Conservation (phyloP, 768 basidiomycete species). For the Kwoniella shandongensis region DNA sequence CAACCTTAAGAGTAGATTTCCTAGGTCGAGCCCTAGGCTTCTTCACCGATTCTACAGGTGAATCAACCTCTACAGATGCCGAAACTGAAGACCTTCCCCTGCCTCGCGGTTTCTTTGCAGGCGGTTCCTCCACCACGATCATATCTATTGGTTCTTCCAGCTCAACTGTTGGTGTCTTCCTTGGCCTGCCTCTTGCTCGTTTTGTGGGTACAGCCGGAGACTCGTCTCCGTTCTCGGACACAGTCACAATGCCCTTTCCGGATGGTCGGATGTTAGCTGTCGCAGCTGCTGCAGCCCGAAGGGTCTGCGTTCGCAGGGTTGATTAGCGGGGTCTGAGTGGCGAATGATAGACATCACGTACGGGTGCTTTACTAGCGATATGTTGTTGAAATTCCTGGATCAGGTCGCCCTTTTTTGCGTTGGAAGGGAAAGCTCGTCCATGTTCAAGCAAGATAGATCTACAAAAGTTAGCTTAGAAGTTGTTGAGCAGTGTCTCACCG, state of each 20-base stretch:
- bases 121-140: constrained; percentile 4
- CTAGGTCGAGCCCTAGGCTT: constrained; percentile 11
- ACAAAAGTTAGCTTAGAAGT: neutral
- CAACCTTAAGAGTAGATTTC: constrained; percentile 14
- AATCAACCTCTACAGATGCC: no score
- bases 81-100: constrained; percentile 11
- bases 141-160: constrained; percentile 2
- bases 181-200: constrained; percentile 15
- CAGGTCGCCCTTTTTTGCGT: constrained; percentile 49
- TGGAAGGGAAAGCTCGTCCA: constrained; percentile 24
- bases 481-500: constrained; percentile 23
- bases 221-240: constrained; percentile 34
- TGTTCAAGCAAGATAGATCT: constrained; percentile 47
- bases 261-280: constrained; percentile 28
- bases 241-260: constrained; percentile 31
- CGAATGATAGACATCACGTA: constrained; percentile 17
- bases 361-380: constrained; percentile 39
- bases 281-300: constrained; percentile 17
- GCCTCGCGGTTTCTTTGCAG: constrained; percentile 15
- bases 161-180: constrained; percentile 6
- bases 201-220: constrained; percentile 21
- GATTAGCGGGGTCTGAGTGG: neutral
- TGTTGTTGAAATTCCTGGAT: constrained; percentile 37
- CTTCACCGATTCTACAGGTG: constrained; percentile 8
- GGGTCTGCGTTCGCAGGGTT: constrained; percentile 2